Percentiles rank a stretch among this genome's conserved stretches.
Conservation (phyloP, 2,329 filamentous ascomycete genomes). For the Penicillium sp. region DNA sequence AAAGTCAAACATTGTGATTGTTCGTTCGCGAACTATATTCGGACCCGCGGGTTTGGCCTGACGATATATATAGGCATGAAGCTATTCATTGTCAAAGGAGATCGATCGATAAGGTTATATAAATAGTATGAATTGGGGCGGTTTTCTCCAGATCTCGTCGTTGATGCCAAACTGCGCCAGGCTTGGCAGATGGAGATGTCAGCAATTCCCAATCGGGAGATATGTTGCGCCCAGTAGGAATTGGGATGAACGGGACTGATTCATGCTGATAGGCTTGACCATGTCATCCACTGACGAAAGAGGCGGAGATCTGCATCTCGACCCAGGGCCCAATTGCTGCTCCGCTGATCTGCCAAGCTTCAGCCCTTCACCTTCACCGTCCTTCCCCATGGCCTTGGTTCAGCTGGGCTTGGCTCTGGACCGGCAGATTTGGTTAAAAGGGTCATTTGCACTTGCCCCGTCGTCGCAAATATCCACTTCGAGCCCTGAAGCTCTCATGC, state of each 20-base stretch:
- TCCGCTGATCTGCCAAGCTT: conserved; percentile 5
- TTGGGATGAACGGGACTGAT: background rate
- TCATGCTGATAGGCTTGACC: background rate
- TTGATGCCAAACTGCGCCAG: background rate
- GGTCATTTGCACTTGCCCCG: background rate
- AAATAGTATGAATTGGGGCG: no score
- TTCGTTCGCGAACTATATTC: no score
- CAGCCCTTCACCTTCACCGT: conserved; percentile 1
- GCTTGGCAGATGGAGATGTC: conserved; percentile 1
- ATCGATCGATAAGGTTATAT: no score
- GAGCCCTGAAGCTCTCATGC: background rate
- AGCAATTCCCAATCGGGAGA: conserved; percentile 2
- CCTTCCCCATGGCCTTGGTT: background rate
- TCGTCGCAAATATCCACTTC: background rate
- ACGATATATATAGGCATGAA: no score
- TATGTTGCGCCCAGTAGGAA: conserved; percentile 5
- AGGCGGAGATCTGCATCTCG: background rate
- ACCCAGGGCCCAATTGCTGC: background rate
- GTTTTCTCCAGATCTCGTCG: no score
- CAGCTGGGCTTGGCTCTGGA: conserved; percentile 1
- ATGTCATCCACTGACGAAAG: background rate
- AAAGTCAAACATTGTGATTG: no score
- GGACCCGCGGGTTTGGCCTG: no score
- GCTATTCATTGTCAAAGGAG: no score
- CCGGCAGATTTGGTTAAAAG: background rate